Evolutionary conservation across 169 alveolate genomes (phyloP), one percentile per base, ranked within the genome.

Genomic region (Plasmodium yoelii): DNA sequence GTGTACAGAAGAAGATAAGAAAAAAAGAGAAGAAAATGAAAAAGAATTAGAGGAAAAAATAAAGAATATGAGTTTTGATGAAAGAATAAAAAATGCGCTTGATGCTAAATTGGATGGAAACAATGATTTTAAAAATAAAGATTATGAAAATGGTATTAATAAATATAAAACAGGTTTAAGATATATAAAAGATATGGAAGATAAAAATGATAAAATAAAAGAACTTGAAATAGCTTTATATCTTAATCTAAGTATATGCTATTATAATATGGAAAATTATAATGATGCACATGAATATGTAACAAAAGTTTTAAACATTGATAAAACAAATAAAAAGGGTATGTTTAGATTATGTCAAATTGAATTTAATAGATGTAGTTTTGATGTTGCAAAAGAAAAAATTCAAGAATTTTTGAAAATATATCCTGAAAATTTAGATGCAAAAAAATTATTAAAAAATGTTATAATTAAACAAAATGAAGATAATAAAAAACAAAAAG

Each of bases 361-460:
- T 24, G 94, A 92, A 55, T 71, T 61, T 46, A 92, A 86, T 19
- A 68, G 94, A 47, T 67, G 80, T 19, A 86, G 73, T 10, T 91
- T 91, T 15, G 93, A 92, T 18, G 70, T 91, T 57, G 91, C 91
- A 12, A 92, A 87, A 46, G 94, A 91, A 53, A 87, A 89, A 15
- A 57, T 74, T 8, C 93, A 91, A 68, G 93, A 91, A 26, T 91
- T 91, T 65, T 65, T 91, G 39, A 87, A 91, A 55, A 28, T 80
- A 3, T 89, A 91, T 39, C 94, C 94, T 22, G 90, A 67, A 0
- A 91, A 87, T 91, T 55, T 61, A 10, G 94, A 87, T 28, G 94
- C 94, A 47, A 88, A 87, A 28, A 87, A 68, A 53, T 82, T 88
- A 34, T 65, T 91, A 56, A 87, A 73, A 61, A 77, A 82, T 51